phyloP scores from a whole-genome alignment of 1,284 basidiomycete species.

The Thecaphora thlaspeos region DNA sequence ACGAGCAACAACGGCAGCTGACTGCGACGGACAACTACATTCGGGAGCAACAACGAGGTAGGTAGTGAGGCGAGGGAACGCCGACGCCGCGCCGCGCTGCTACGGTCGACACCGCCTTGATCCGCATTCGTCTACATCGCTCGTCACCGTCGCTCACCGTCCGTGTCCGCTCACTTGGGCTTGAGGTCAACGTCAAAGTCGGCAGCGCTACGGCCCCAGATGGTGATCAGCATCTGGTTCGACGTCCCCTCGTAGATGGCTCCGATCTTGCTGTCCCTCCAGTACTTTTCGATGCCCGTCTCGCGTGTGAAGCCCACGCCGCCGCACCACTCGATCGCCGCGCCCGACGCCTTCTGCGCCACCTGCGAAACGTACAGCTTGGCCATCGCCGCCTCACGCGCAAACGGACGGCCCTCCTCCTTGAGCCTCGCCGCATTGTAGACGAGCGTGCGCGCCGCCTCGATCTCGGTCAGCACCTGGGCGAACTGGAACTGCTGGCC shows the following conservation, averaged over 20 bases:
- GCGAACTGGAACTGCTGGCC: constrained; percentile 96
- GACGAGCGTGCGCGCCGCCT: constrained; percentile 85
- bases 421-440: constrained; percentile 94
- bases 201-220: not conserved
- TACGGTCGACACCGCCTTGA: too few relatives aligned
- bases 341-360: constrained; percentile 81
- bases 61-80: too few relatives aligned
- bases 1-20: too few relatives aligned
- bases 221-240: constrained; percentile 40
- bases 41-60: too few relatives aligned
- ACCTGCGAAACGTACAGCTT: constrained; percentile 80
- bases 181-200: too few relatives aligned
- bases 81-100: too few relatives aligned
- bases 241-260: constrained; percentile 83
- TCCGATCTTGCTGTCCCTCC: constrained; percentile 75
- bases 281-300: constrained; percentile 82
- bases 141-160: too few relatives aligned
- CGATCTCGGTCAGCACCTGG: constrained; percentile 77
- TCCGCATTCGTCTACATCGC: too few relatives aligned
- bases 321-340: constrained; percentile 95
- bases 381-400: constrained; percentile 94
- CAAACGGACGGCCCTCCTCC: constrained; percentile 89
- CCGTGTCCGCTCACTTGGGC: too few relatives aligned
- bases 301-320: constrained; percentile 82
- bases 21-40: too few relatives aligned